Evolutionary conservation across 805 yeast species (phyloP).

Genomic region (Monosporozyma aerobia): DNA sequence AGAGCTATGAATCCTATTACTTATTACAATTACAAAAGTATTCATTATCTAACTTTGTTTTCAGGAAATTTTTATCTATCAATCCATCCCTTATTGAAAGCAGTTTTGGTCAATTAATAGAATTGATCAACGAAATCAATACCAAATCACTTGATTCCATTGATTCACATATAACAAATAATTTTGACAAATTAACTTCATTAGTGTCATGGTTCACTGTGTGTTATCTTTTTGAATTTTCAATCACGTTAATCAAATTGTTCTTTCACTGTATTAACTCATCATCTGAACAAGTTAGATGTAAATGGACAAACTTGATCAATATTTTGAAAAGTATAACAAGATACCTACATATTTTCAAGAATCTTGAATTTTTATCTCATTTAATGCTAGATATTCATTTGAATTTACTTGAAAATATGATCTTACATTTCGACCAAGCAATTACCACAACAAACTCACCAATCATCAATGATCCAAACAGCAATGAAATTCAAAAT

Average conservation of each 20-base stretch:
- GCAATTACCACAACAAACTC: conserved; percentile 1
- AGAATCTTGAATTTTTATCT: conserved; percentile 1
- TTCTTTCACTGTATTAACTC: not conserved
- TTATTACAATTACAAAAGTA: not conserved
- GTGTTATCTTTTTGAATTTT: conserved; percentile 1
- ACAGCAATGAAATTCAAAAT: not conserved
- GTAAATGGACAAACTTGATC: not conserved
- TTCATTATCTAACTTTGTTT: not conserved
- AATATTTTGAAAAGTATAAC: not conserved
- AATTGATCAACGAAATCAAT: conserved; percentile 1
- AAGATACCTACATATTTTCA: conserved; percentile 3
- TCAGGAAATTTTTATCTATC: conserved; percentile 3
- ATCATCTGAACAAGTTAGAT: not conserved
- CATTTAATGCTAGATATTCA: conserved; percentile 2
- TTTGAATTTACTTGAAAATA: conserved; percentile 1
- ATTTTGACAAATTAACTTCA: conserved; percentile 7
- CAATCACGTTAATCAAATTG: conserved; percentile 2
- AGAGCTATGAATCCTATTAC: not conserved
- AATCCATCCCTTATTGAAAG: not conserved
- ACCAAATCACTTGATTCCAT: conserved; percentile 1
- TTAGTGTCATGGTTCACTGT: conserved; percentile 3
- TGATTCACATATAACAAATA: conserved; percentile 6
- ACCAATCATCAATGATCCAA: not conserved
- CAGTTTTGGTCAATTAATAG: not conserved
- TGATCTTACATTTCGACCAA: conserved; percentile 1